Evolutionary conservation across 345 rosid genomes (phyloP), one percentile per base, ranked within the genome.

Genomic region (Eucalyptus sp.): DNA sequence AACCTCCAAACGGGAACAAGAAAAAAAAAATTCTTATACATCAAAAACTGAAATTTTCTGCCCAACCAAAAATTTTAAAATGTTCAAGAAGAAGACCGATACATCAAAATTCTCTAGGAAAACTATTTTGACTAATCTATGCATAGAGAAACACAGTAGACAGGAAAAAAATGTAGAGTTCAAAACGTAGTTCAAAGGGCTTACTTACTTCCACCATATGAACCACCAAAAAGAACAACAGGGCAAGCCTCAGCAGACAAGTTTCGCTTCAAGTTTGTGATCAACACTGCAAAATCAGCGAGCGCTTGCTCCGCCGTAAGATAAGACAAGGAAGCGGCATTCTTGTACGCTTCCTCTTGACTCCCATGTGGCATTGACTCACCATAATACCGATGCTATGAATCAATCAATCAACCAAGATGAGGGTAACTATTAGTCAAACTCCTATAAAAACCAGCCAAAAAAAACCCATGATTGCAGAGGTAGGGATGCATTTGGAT

Each of bases 291-390:
- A 60, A 95, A 97, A 94, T 97, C 99, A 10, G 98, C 98, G 52
- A 97, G 94, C 50, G 99, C 99, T 94, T 96, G 99, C 95, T 96
- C 99, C 2, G 99, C 93, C 3, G 99, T 96, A 84, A 97, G 93
- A 91, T 93, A 90, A 5, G 99, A 91, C 85, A 96, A 89, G 3
- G 98, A 94, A 64, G 95, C 89, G 16, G 95, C 97, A 89, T 96
- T 94, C 94, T 91, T 93, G 81, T 96, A 95, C n/a, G 99, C 96
- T 87, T 91, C 94, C 22, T 94, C 96, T n/a, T 68, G 86, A 88
- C 95, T 94, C 86, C 97, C 96, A 87, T 89, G 95, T 14, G 99
- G 99, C 95, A 92, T 89, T 5, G 99, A 96, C 88, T 95, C 95
- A 33, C 99, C 99, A 89, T 96, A 96, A 90, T 96, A 96, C 83